Evolutionary conservation across 2,329 filamentous ascomycete genomes (phyloP), one percentile per base, ranked within the genome.

Genomic region (Aspergillus fumigatus): DNA sequence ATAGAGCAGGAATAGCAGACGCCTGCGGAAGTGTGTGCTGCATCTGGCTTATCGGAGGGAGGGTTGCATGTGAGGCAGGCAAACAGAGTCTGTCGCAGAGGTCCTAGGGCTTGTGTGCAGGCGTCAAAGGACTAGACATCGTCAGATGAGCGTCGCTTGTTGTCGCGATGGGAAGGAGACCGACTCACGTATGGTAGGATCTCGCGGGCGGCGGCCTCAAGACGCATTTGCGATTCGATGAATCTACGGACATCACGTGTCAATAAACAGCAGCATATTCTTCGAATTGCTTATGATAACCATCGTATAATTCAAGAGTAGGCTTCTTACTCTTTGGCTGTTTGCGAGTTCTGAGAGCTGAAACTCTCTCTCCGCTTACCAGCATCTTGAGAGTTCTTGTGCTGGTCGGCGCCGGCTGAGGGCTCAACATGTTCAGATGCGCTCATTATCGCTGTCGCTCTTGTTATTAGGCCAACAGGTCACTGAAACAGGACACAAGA

Each of bases 1-100:
- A 99, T 91, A 6, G 93, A 97, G 77, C 94, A 99, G 23, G 92
- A 90, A 69, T 99, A 99, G 80, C 94, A 99, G 55, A 99, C 85
- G 26, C 90, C 94, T 3, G 93, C 94, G 6, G 88, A 80, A 7
- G 79, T 83, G 71, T 88, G 89, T 0, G 86, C 78, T 51, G 87
- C 85, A 47, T 82, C 78, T 1, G 81, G 70, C 48, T 84, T 82
- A 2, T 80, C 67, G 1, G 92, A 89, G 8, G 89, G 84, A 8
- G 94, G 92, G 60, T 92, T 95, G 79, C 94, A 99, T 10, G 93
- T 97, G 48, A 97, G 76, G 66, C 94, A 99, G 47, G 94, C 90
- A 67, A 96, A 99, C 21, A 97, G 84, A 48, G 82, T 89, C 73
- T 99, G 94, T 53, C 92, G 88, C 17, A 99, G 80, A 7, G 92